Base-by-base conservation (phyloP, 441 rosid genomes). In the Gossypium schwendimanii region DNA sequence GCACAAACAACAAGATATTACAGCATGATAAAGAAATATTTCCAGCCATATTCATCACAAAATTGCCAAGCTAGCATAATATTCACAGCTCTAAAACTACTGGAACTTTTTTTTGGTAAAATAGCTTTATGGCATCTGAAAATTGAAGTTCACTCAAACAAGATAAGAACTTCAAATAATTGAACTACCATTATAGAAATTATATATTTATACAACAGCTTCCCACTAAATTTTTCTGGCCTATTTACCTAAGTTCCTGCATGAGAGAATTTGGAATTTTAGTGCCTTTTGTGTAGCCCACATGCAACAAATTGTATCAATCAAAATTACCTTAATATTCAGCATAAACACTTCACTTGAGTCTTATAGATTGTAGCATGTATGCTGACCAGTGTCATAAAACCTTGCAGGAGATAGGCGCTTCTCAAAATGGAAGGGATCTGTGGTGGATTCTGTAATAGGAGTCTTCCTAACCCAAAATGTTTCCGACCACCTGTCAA, bases 391-490 rank as follows among this genome's bases (percentile, higher is more conserved):
- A 61, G 58, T 31, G 14, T 36, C 11, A 4, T 71, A 62, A 65
- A 75, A 31, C 71, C 79, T 82, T 78, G 75, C 92, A 96, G 99
- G 99, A 72, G 98, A 96, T 79, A 87, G 99, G 74, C 92, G 94
- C 71, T 96, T 96, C 88, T 90, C 98, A 14, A 85, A 81, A 75
- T 96, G 99, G 99, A 96, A 96, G 78, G 99, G 99, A 70, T 96
- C 99, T 2, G 97, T 96, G 73, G 97, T 96, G 70, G 99, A 96
- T 80, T 96, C 99, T 0, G 96, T 96, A 41, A 83, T 93, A 49
- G 98, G 99, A 73, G 99, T 96, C 41, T 96, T 93, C 83, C 93
- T 96, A 28, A 96, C 99, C 55, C 99, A 96, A 72, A 96, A 96
- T 79, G 99, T 96, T 69, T 84, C 99, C 41, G 99, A 96, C 81